phyloP scores from a whole-genome alignment of 306 rosid species.

The Castanopsis chinensis region DNA sequence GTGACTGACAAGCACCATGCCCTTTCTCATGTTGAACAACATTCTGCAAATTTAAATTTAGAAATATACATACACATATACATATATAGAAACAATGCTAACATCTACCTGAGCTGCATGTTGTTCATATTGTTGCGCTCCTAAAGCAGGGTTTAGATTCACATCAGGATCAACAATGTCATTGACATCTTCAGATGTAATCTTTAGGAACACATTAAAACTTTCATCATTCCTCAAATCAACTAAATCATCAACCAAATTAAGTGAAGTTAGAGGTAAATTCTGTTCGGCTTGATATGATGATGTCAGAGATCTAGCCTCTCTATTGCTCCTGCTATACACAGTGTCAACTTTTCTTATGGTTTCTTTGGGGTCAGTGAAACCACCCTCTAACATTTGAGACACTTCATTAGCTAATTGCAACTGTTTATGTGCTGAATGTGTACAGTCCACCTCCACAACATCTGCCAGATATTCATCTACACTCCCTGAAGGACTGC shows the following conservation, averaged over 20 bases:
- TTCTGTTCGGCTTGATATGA: neutral
- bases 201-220: neutral
- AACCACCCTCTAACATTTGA: neutral
- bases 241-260: neutral
- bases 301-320: neutral
- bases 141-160: conserved; percentile 1
- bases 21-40: neutral
- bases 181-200: neutral
- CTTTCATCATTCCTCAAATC: neutral
- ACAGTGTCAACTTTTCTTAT: neutral
- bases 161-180: neutral
- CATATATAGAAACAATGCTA: neutral
- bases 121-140: neutral
- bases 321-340: neutral
- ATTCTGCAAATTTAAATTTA: conserved; percentile 8
- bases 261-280: neutral
- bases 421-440: neutral
- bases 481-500: neutral
- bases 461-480: conserved; percentile 14
- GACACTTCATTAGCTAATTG: neutral
- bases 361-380: neutral
- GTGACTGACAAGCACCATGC: neutral
- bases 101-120: conserved; percentile 11
- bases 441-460: neutral
- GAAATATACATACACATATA: neutral